Evolutionary conservation across 2,329 filamentous ascomycete species (phyloP).

Genomic region (Calonectria montana): DNA sequence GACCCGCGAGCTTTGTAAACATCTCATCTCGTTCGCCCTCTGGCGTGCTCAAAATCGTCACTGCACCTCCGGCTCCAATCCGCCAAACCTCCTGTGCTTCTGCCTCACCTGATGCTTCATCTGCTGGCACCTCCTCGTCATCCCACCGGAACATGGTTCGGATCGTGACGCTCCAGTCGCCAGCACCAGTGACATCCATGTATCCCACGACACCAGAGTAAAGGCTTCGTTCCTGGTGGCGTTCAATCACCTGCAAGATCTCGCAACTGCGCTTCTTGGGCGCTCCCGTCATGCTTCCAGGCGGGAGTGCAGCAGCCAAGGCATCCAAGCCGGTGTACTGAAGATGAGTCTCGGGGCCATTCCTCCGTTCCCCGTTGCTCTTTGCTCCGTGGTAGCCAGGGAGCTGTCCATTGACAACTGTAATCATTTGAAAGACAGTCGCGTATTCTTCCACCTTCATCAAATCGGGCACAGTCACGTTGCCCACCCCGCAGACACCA

Average conservation of each 20-base stretch:
- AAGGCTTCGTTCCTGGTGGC: slow-evolving; percentile 71
- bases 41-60: slow-evolving; percentile 85
- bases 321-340: slow-evolving; percentile 76
- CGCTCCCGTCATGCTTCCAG: slow-evolving; percentile 96
- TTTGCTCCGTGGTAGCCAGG: slow-evolving; percentile 43
- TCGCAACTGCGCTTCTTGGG: slow-evolving; percentile 95
- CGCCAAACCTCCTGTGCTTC: slow-evolving; percentile 73
- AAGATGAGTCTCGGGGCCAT: slow-evolving; percentile 17
- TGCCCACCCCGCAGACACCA: slow-evolving; percentile 80
- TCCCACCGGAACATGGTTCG: slow-evolving; percentile 82
- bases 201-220: slow-evolving; percentile 94
- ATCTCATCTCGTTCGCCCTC: slow-evolving; percentile 92
- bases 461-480: slow-evolving; percentile 80
- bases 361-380: slow-evolving; percentile 16
- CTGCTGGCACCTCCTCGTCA: slow-evolving; percentile 58
- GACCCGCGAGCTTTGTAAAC: slow-evolving; percentile 77
- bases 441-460: slow-evolving; percentile 92
- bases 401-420: slow-evolving; percentile 80
- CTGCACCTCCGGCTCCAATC: slow-evolving; percentile 89
- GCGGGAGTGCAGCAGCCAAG: slow-evolving; percentile 81
- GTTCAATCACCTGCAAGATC: slow-evolving; percentile 78
- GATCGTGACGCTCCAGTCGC: slow-evolving; percentile 93
- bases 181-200: slow-evolving; percentile 84
- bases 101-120: slow-evolving; percentile 38
- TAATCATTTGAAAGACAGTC: slow-evolving; percentile 92